Base-by-base conservation (phyloP, 2,329 filamentous ascomycete genomes). In the Paracoccidioides lutzii region DNA sequence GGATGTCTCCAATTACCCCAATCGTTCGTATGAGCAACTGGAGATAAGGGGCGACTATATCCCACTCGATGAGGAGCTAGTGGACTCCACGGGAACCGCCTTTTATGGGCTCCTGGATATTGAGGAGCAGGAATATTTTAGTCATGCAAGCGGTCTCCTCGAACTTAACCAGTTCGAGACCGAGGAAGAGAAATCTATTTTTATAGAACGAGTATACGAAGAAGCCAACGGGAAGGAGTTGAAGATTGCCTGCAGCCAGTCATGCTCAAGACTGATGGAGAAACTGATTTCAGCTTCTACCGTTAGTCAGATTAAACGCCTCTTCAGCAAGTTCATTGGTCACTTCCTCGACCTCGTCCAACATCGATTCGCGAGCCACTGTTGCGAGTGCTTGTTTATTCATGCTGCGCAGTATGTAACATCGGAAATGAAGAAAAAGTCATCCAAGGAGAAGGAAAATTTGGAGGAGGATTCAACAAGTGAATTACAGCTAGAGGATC, bases 281-380 rank as follows among this genome's bases (percentile, higher is more conserved):
- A 81, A 90, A 37, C 73, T 98, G 66, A 94, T 98, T 54, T 78
- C 90, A 54, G 75, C 95, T 60, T 91, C 89, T 33, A 85, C 81
- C 38, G 78, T 85, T 37, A 74, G 76, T 15, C 93, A 97, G 73
- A 84, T 95, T 70, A 95, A 95, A 76, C 79, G 79, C 50, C 73
- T 98, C 22, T 97, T 97, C 68, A 81, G 82, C 61, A 88, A 87
- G 46, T 96, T 97, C 69, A 83, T 78, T 22, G 84, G 86, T 38
- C 88, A 97, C 71, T 95, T 97, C 71, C 76, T 91, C 57, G 85
- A 90, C 64, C 80, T 98, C 33, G 84, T 96, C 53, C 90, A 94
- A 68, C 93, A 98, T 73, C 86, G 93, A 15, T 98, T 98, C 66
- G 93, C 93, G 4, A 95, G 90, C 58, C 93, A 98, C 75, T 97